These are phyloP conservation scores for Trichosporon sp. DNA, from an alignment of 1,284 basidiomycete species.

Conservation along the genomic window DNA sequence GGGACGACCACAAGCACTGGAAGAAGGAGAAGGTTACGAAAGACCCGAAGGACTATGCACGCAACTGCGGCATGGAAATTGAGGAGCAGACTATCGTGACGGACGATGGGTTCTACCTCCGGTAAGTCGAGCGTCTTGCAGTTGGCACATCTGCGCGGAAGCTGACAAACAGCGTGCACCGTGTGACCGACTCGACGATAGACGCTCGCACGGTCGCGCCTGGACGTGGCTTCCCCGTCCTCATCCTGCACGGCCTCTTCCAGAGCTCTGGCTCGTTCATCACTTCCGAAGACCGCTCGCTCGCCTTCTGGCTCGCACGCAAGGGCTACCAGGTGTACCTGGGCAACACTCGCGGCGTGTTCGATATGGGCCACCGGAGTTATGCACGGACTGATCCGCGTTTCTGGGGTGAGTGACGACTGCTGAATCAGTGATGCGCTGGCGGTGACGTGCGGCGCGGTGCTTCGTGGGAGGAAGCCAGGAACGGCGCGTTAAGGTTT, in stretches of 20 bases:
- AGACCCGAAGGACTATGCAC: conserved; percentile 64
- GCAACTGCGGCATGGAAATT: conserved; percentile 63
- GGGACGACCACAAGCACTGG: conserved; percentile 63
- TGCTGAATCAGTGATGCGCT: background rate
- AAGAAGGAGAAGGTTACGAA: conserved; percentile 61
- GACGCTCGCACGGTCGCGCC: conserved; percentile 50
- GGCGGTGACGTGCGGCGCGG: background rate
- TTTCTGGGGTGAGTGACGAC: conserved; percentile 62
- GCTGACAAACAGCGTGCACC: conserved; percentile 57
- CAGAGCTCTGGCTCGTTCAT: conserved; percentile 67
- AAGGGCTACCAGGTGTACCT: conserved; percentile 66
- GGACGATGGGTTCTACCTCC: conserved; percentile 64
- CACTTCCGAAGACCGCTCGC: conserved; percentile 64
- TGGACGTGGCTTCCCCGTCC: conserved; percentile 63
- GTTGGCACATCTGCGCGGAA: background rate
- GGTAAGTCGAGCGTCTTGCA: conserved; percentile 41
- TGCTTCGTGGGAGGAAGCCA: conserved; percentile 3
- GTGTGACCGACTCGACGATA: conserved; percentile 59
- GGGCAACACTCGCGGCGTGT: conserved; percentile 65
- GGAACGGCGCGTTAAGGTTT: conserved; percentile 7
- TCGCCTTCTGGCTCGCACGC: conserved; percentile 67
- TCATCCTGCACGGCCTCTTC: conserved; percentile 67
- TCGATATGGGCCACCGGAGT: conserved; percentile 65
- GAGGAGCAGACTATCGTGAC: conserved; percentile 64
- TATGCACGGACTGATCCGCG: conserved; percentile 61